These are phyloP conservation scores for Musa troglodytarum DNA, from an alignment of 176 grass and related monocot species.

Conservation along the genomic window DNA sequence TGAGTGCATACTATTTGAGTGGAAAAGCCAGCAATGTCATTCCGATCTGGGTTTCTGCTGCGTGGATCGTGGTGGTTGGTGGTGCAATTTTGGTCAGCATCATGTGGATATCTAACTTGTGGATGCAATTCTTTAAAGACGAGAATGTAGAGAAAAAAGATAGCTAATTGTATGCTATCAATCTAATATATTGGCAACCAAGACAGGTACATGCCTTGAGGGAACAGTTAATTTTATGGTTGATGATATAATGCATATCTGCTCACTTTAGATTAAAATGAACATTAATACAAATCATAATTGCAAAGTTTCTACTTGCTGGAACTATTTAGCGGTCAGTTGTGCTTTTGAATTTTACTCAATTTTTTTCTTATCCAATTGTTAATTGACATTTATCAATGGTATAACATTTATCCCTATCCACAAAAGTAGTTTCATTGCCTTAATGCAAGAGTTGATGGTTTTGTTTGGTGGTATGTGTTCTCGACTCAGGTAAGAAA, in stretches of 20 bases:
- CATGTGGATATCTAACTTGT: slow-evolving; percentile 85
- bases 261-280: no score
- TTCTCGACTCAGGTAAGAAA: no score
- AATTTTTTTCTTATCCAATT: neutral
- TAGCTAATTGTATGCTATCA: slow-evolving; percentile 15
- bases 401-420: no score
- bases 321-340: no score
- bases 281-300: neutral
- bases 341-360: neutral
- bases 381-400: neutral
- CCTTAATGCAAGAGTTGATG: no score
- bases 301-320: neutral
- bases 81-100: slow-evolving; percentile 69
- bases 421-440: no score
- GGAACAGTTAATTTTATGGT: no score
- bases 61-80: slow-evolving; percentile 74
- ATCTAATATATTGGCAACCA: no score
- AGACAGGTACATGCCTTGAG: neutral
- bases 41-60: slow-evolving; percentile 66
- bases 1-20: slow-evolving; percentile 58
- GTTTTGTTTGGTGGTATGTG: no score
- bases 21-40: slow-evolving; percentile 54
- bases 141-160: slow-evolving; percentile 40
- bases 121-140: slow-evolving; percentile 61
- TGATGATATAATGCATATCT: no score